Evolutionary conservation across 2,329 filamentous ascomycete genomes (phyloP), one percentile per base, ranked within the genome.

Genomic region (Alternaria ventricosa): DNA sequence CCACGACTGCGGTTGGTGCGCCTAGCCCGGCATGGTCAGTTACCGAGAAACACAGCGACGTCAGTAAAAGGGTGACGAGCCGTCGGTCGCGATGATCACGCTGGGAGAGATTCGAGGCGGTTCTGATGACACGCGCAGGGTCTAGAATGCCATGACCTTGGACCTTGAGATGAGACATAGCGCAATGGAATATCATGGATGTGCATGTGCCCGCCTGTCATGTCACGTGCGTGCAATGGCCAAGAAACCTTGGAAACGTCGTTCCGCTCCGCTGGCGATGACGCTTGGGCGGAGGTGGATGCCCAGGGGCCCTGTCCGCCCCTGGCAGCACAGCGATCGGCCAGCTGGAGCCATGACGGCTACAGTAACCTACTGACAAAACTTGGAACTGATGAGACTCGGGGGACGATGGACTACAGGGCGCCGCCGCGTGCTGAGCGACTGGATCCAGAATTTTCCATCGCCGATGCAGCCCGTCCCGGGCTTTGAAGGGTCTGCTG

Each of bases 221-320:
- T n/a, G 8, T 36, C 49, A 36, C 30, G 30, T 36, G 30, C 49
- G 20, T 53, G 30, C 49, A 25, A 13, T 41, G n/a, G 30, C 49
- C 49, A 53, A 53, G 49, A 33, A 53, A 41, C n/a, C 36, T 41
- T 41, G 36, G 36, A 41, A 41, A 22, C 55, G 28, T 20, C 25
- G 33, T 61, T 58, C 60, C 60, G 60, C 55, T 51, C 55, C 54
- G 59, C 59, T 49, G 43, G 15, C 8, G 18, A 22, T 18, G 33
- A 28, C 28, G 45, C 11, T 41, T 27, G 47, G 59, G 62, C 55
- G 59, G 61, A 61, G 23, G n/a, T 44, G 25, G 11, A 7, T 53
- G 69, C 51, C 67, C 49, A 63, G 66, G 53, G 36, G 43, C 63
- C 68, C 65, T 68, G 61, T 67, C 63, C 68, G 53, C 61, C 65